Conservation (phyloP, 2,329 filamentous ascomycete species). For the Paraphaeosphaeria sporulosa region DNA sequence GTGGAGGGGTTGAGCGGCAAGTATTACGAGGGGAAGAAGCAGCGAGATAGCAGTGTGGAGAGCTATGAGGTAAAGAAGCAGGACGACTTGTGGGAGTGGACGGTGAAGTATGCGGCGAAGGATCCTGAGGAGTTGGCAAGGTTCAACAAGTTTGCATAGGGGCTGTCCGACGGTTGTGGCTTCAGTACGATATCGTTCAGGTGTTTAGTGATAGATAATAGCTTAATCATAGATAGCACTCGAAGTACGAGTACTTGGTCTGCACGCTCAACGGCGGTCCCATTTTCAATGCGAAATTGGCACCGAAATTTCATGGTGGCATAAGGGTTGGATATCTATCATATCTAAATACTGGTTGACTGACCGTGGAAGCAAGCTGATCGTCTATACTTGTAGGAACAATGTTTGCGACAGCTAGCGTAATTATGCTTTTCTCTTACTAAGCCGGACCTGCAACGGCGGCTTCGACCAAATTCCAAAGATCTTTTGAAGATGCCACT, state of each 20-base stretch:
- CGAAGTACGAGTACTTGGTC: too few relatives aligned
- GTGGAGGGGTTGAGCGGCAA: neutral
- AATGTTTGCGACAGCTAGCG: neutral
- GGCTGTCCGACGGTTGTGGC: too few relatives aligned
- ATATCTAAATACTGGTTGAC: too few relatives aligned
- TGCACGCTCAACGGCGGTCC: too few relatives aligned
- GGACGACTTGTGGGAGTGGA: conserved; percentile 7
- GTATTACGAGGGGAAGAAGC: conserved; percentile 1
- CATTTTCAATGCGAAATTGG: too few relatives aligned
- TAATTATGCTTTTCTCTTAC: neutral
- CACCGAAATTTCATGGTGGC: too few relatives aligned
- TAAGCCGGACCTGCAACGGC: conserved; percentile 3
- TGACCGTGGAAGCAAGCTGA: neutral
- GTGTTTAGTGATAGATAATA: too few relatives aligned
- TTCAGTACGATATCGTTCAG: too few relatives aligned
- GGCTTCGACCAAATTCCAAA: conserved; percentile 17
- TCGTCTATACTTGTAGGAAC: neutral
- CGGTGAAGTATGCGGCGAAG: neutral
- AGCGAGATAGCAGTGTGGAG: neutral
- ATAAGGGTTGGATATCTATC: too few relatives aligned
- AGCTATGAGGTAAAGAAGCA: conserved; percentile 4
- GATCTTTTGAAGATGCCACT: conserved; percentile 12
- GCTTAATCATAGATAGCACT: too few relatives aligned
- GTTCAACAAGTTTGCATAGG: neutral
- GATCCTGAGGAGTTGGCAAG: neutral